A percentile compares a stretch with the other conserved stretches of the same genome.
Evolutionary conservation across 257 asterid genomes (phyloP).

Genomic region (Solanum phureja): DNA sequence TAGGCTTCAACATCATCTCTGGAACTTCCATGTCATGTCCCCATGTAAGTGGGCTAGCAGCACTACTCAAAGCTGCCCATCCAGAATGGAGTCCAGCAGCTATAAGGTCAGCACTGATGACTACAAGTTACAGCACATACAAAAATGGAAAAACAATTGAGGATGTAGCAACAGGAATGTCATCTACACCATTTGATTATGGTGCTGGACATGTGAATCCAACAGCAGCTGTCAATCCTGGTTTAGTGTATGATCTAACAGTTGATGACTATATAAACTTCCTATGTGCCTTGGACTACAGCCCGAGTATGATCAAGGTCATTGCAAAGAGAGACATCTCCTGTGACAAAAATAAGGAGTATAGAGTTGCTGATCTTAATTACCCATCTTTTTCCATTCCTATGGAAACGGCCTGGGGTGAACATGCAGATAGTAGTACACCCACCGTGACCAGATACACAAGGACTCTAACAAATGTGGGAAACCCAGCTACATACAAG

Average conservation of each 20-base stretch:
- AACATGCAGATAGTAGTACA: slow-evolving; percentile 25
- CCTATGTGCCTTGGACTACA: slow-evolving; percentile 55
- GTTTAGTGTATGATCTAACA: slow-evolving; percentile 52
- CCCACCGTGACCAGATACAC: slow-evolving; percentile 33
- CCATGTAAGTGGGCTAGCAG: slow-evolving; percentile 68
- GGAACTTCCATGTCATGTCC: slow-evolving; percentile 90
- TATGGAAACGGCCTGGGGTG: slow-evolving; percentile 44
- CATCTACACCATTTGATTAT: slow-evolving; percentile 53
- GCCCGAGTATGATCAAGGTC: slow-evolving; percentile 40
- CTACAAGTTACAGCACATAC: slow-evolving; percentile 54
- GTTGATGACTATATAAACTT: slow-evolving; percentile 37
- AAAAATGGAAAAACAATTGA: slow-evolving; percentile 41
- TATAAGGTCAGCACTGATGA: slow-evolving; percentile 64
- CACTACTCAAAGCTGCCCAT: slow-evolving; percentile 44
- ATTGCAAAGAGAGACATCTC: slow-evolving; percentile 34
- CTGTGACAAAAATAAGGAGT: slow-evolving; percentile 26
- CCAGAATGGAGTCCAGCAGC: slow-evolving; percentile 83
- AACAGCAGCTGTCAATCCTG: slow-evolving; percentile 51
- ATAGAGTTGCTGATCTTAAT: slow-evolving; percentile 46
- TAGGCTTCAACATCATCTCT: slow-evolving; percentile 53
- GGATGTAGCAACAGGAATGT: slow-evolving; percentile 44
- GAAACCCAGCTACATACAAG: slow-evolving; percentile 41
- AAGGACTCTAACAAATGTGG: slow-evolving; percentile 63
- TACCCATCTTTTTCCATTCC: slow-evolving; percentile 72
- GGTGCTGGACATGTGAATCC: slow-evolving; percentile 75